A percentile compares a stretch with the other conserved stretches of the same genome.
Conservation (phyloP, 2,329 filamentous ascomycete genomes). For the Monilinia fructigena region DNA sequence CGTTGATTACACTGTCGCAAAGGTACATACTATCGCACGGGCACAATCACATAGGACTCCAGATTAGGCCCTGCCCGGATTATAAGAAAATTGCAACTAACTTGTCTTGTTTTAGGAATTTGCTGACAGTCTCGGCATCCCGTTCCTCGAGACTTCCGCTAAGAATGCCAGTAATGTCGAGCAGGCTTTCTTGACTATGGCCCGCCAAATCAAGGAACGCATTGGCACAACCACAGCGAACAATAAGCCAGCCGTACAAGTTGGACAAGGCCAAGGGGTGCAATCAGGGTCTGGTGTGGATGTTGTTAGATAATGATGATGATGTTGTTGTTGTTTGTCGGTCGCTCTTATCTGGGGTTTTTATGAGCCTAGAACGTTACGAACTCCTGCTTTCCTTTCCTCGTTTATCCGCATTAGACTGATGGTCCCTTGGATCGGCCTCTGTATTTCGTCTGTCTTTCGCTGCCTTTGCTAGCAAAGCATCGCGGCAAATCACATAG, state of each 20-base stretch:
- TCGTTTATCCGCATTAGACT: slow-evolving; percentile 38
- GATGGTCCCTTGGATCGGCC: slow-evolving; percentile 36
- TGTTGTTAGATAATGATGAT: slow-evolving; percentile 70
- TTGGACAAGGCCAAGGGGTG: slow-evolving; percentile 91
- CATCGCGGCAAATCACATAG: slow-evolving; percentile 29
- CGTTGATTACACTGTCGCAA: slow-evolving; percentile 98
- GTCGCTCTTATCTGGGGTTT: slow-evolving; percentile 21
- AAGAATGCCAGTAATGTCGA: slow-evolving; percentile 99
- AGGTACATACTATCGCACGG: slow-evolving; percentile 61
- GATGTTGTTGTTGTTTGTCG: slow-evolving; percentile 18
- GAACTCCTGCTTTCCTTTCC: slow-evolving; percentile 33
- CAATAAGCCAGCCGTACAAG: slow-evolving; percentile 98
- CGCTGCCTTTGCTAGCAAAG: slow-evolving; percentile 24
- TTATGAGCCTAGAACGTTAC: slow-evolving; percentile 28
- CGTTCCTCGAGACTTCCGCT: slow-evolving; percentile 98
- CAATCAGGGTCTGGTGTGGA: slow-evolving; percentile 78
- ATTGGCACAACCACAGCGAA: slow-evolving; percentile 95
- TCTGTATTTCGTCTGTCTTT: slow-evolving; percentile 34
- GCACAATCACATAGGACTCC: slow-evolving; percentile 30
- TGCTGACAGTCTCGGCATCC: slow-evolving; percentile 96
- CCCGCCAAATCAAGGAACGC: slow-evolving; percentile 98
- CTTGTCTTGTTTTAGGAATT: slow-evolving; percentile 68
- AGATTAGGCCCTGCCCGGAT: slow-evolving; percentile 13
- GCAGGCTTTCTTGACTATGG: slow-evolving; percentile 99
- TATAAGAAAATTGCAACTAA: slow-evolving; percentile 26